These are phyloP conservation scores for Pisolithus albus DNA, from an alignment of 768 basidiomycete species.

Conservation along the genomic window DNA sequence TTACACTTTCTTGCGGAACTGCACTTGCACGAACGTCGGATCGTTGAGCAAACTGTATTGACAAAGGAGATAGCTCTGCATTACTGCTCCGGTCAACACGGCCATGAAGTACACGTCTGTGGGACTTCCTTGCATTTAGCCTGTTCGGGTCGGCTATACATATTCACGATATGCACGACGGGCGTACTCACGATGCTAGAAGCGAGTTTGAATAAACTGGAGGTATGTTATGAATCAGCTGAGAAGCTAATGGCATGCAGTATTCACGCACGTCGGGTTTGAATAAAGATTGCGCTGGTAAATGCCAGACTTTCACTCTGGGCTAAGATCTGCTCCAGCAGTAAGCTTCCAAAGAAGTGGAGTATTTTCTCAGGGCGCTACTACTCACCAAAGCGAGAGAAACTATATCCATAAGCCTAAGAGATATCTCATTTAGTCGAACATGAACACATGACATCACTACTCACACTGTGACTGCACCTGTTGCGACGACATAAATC, in stretches of 20 bases:
- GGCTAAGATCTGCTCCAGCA: neutral
- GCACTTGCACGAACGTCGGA: neutral
- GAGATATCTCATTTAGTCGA: neutral
- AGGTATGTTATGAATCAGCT: neutral
- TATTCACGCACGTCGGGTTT: slow-evolving; percentile 4
- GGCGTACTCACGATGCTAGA: slow-evolving; percentile 1
- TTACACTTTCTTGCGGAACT: neutral
- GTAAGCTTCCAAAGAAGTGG: neutral
- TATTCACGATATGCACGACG: too few relatives aligned
- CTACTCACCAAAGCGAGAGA: slow-evolving; percentile 2
- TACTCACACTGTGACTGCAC: slow-evolving; percentile 4
- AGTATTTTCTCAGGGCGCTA: neutral
- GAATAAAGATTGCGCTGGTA: neutral
- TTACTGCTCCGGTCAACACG: neutral
- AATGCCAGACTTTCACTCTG: slow-evolving; percentile 4
- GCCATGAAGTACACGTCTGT: neutral
- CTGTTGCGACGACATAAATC: slow-evolving; percentile 4
- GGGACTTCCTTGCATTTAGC: slow-evolving; percentile 2
- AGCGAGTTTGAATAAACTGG: slow-evolving; percentile 7
- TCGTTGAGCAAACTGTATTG: slow-evolving; percentile 2
- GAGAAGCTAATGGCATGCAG: neutral
- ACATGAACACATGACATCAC: neutral
- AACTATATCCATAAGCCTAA: slow-evolving; percentile 2
- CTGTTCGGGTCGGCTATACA: neutral
- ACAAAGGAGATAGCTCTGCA: neutral